These are phyloP conservation scores for Juglanconis sp. DNA, from an alignment of 2,329 filamentous ascomycete genomes.

Conservation along the genomic window DNA sequence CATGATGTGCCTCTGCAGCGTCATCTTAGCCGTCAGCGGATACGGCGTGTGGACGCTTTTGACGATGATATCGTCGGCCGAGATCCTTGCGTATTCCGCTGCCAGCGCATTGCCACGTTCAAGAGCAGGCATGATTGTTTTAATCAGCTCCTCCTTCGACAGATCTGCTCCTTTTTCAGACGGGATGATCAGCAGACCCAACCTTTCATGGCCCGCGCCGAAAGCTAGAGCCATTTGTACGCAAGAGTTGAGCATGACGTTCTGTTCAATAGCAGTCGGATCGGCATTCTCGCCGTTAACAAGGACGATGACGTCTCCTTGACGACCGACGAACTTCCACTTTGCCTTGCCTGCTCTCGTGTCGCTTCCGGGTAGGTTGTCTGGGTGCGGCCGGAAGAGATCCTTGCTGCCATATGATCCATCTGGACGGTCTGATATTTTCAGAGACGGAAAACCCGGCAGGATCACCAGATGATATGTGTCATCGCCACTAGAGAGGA, in stretches of 20 bases:
- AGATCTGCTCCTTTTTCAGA: neutral
- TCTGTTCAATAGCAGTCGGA: neutral
- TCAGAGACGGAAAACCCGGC: neutral
- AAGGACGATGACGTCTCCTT: constrained; percentile 36
- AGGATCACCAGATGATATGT: constrained; percentile 2
- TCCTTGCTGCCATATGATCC: constrained; percentile 6
- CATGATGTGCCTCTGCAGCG: constrained; percentile 49
- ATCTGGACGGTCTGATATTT: constrained; percentile 2
- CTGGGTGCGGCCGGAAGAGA: constrained; percentile 27
- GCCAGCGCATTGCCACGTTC: neutral
- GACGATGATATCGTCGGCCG: neutral
- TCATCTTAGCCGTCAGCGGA: constrained; percentile 52
- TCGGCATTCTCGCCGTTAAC: constrained; percentile 35
- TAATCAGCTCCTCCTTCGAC: neutral
- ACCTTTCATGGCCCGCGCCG: constrained; percentile 1
- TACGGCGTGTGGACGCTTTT: neutral
- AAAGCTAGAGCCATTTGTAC: constrained; percentile 2
- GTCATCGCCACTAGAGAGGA: neutral
- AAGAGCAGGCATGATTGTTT: neutral
- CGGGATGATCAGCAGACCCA: constrained; percentile 3
- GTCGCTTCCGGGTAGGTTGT: neutral
- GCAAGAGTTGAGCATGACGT: neutral
- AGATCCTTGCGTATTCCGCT: neutral
- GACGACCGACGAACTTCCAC: constrained; percentile 36
- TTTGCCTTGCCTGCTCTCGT: constrained; percentile 27